Base-by-base conservation (phyloP, 176 grass and related monocot genomes). In the Rhynchospora tenuis region DNA sequence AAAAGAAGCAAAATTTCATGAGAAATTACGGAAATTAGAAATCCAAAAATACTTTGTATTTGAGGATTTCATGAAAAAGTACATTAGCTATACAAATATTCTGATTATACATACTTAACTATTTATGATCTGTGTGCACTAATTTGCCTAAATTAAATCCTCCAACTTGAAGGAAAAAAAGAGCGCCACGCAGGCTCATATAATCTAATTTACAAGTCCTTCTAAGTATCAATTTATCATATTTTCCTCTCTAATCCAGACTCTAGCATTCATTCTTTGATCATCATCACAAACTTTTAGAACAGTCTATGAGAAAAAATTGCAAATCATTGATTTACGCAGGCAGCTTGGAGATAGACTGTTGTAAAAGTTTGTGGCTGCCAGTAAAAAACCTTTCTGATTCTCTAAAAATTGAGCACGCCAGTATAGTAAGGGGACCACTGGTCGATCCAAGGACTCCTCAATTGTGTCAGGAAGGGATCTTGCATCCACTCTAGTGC, bases 401-500 rank as follows among this genome's bases (percentile, higher is more conserved):
- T 43, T 24, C 11, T 5, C 66, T 85, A 89, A 64, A 92, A 88
- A 83, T 97, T 92, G 73, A 97, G 94, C 80, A 97, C 83, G 62
- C 83, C 90, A 56, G 88, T 26, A 63, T 86, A 91, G 85, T 84
- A 89, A 0, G 95, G 90, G 46, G 95, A 94, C 95, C 86, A 90
- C 59, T 58, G 81, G 47, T 98, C 89, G 89, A 90, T 93, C 92
- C 95, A 94, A 0, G 95, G 95, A 83, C 95, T 98, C 58, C 95
- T 51, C 23, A 93, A 86, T 86, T 94, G 95, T 22, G 92, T 91
- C 22, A 91, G 81, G 82, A 94, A 88, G 0, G 95, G 90, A 9
- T 98, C 92, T 86, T 98, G 90, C 84, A 92, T 88, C 95, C 95
- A 94, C 59, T 98, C 92, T 6, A 94, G 78, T 55, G 84, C 81